Evolutionary conservation across 2,329 filamentous ascomycete genomes (phyloP).

Genomic region (Calonectria honghensis): DNA sequence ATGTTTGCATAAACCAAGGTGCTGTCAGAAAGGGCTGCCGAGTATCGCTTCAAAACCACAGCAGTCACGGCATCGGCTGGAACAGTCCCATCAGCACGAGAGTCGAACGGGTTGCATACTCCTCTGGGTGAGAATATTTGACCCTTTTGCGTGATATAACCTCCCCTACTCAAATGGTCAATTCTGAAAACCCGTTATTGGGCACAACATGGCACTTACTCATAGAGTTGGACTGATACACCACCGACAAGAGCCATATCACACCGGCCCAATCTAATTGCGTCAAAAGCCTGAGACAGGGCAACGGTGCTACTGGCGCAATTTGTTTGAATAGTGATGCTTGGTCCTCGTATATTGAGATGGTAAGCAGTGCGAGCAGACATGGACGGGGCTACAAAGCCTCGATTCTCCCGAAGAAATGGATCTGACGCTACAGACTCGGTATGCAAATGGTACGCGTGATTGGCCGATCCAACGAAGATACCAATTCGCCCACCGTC

Average conservation of each 20-base stretch:
- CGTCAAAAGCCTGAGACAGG: background rate
- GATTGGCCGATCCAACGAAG: background rate
- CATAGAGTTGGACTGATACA: constrained; percentile 1
- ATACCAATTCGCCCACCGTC: background rate
- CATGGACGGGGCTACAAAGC: background rate
- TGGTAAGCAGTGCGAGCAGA: background rate
- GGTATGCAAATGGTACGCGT: background rate
- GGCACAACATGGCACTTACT: background rate
- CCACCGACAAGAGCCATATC: constrained; percentile 5
- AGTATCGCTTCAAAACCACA: background rate
- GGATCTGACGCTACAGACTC: background rate
- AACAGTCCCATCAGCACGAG: constrained; percentile 5
- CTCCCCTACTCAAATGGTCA: background rate
- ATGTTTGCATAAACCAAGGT: background rate
- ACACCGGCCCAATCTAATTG: background rate
- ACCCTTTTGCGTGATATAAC: background rate
- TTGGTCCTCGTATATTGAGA: background rate
- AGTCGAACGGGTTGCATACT: constrained; percentile 2
- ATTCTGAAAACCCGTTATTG: background rate
- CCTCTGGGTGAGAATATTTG: constrained; percentile 3
- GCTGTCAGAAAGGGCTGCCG: background rate
- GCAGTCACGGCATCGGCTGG: background rate
- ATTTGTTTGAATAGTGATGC: background rate
- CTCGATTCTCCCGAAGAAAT: background rate
- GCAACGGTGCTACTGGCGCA: constrained; percentile 12